A percentile compares a stretch with the other conserved stretches of the same genome.
phyloP scores from a whole-genome alignment of 148 eudicot species.

The Pouteria glomerata region DNA sequence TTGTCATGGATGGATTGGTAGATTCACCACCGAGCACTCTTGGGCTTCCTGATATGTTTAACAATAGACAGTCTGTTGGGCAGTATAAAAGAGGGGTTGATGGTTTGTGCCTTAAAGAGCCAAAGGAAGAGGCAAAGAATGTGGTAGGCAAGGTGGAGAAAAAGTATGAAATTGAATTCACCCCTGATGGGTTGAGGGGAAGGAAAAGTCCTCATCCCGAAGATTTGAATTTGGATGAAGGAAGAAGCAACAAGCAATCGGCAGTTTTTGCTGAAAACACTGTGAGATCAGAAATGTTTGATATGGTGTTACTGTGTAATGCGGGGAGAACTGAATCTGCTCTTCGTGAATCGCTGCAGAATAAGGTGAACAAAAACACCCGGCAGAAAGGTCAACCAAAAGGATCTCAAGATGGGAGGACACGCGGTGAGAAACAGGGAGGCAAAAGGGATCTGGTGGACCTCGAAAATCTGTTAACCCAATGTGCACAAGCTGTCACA shows the following conservation, averaged over 20 bases:
- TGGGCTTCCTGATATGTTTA: constrained; percentile 42
- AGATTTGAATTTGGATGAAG: constrained; percentile 34
- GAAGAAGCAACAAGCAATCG: constrained; percentile 56
- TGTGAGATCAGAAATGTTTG: constrained; percentile 71
- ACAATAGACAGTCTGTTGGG: constrained; percentile 44
- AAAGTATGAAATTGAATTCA: constrained; percentile 1
- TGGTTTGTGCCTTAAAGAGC: constrained; percentile 17
- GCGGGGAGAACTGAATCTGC: constrained; percentile 60
- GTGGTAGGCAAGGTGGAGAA: constrained; percentile 23
- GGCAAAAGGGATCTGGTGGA: constrained; percentile 48
- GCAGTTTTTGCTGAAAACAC: constrained; percentile 50
- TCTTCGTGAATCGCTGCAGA: constrained; percentile 52
- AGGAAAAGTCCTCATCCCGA: constrained; percentile 46
- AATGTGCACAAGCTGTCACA: constrained; percentile 76
- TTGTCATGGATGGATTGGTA: constrained; percentile 23
- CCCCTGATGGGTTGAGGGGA: constrained; percentile 26
- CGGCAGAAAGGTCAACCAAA: constrained; percentile 33
- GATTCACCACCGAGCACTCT: constrained; percentile 51
- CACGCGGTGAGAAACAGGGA: constrained; percentile 46
- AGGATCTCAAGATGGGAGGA: constrained; percentile 40
- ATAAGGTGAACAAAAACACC: constrained; percentile 31
- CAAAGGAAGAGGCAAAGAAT: constrained; percentile 3
- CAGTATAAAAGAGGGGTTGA: constrained; percentile 61
- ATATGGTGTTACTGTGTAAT: constrained; percentile 60
- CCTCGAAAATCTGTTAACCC: constrained; percentile 55